phyloP scores from a whole-genome alignment of 2,329 filamentous ascomycete species.

The Trichoderma guizhouense region DNA sequence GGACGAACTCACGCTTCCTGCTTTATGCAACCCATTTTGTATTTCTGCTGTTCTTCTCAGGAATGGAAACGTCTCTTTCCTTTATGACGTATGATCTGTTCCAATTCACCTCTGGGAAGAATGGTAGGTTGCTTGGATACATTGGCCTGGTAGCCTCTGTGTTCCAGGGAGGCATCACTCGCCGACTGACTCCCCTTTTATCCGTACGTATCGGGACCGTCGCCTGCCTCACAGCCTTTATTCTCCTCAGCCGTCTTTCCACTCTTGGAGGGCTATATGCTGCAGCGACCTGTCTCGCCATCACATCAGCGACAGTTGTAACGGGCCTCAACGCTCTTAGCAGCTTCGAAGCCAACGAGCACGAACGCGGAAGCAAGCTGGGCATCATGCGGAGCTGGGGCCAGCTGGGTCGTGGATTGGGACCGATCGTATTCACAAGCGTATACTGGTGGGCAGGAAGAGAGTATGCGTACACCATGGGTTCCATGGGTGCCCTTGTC shows the following conservation, averaged over 20 bases:
- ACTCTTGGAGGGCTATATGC: slow-evolving; percentile 70
- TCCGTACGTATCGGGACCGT: slow-evolving; percentile 77
- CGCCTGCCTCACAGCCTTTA: slow-evolving; percentile 74
- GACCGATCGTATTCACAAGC: slow-evolving; percentile 86
- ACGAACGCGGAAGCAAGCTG: slow-evolving; percentile 80
- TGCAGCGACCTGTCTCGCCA: slow-evolving; percentile 78
- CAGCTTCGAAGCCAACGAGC: slow-evolving; percentile 79
- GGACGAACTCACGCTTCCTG: slow-evolving; percentile 79
- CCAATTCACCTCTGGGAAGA: slow-evolving; percentile 71
- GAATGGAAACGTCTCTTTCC: slow-evolving; percentile 95
- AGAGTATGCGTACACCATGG: slow-evolving; percentile 77
- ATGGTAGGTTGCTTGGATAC: slow-evolving; percentile 82
- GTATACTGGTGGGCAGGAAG: slow-evolving; percentile 98
- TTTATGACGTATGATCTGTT: slow-evolving; percentile 98
- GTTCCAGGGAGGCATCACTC: slow-evolving; percentile 89
- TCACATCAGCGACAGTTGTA: slow-evolving; percentile 92
- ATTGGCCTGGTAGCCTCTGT: slow-evolving; percentile 87
- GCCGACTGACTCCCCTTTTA: slow-evolving; percentile 75
- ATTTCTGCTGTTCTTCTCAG: slow-evolving; percentile 95
- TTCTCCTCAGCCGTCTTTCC: slow-evolving; percentile 68
- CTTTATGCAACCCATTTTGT: slow-evolving; percentile 84
- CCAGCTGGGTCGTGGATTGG: slow-evolving; percentile 81
- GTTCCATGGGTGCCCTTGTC: slow-evolving; percentile 73
- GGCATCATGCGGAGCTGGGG: slow-evolving; percentile 79
- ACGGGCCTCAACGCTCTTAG: slow-evolving; percentile 88